These are phyloP conservation scores for Kwoniella sp. DNA, from an alignment of 768 basidiomycete genomes.

Conservation along the genomic window DNA sequence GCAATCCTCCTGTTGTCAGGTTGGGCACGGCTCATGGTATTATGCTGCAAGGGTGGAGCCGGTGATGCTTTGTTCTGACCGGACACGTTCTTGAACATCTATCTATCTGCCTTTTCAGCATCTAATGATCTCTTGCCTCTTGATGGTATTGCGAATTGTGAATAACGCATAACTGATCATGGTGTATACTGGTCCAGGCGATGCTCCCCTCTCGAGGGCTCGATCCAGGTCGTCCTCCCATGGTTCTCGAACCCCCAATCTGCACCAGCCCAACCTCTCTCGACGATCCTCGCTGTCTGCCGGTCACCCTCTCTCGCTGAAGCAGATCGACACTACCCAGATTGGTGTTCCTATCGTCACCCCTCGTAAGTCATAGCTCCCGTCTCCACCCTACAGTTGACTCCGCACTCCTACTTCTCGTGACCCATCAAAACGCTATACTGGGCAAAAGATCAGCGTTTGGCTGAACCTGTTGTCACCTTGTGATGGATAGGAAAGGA, in stretches of 20 bases:
- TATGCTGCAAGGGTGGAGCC: no score
- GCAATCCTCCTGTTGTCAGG: no score
- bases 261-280: conserved; percentile 45
- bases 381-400: no score
- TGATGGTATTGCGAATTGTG: no score
- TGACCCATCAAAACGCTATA: no score
- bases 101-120: no score
- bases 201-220: conserved; percentile 1
- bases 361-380: conserved; percentile 27
- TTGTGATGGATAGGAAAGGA: conserved; percentile 31
- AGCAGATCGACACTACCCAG: conserved; percentile 37
- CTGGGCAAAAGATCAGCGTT: neutral
- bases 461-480: neutral
- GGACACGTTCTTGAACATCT: no score
- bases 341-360: conserved; percentile 48
- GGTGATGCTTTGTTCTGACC: no score
- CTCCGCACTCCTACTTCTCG: neutral
- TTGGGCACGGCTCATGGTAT: no score
- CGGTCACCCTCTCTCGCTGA: conserved; percentile 21
- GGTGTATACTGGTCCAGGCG: conserved; percentile 11
- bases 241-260: conserved; percentile 35
- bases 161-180: conserved; percentile 5
- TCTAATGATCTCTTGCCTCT: no score
- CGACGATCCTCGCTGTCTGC: conserved; percentile 46
- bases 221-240: conserved; percentile 21